phyloP scores from a whole-genome alignment of 768 basidiomycete species.

The Dentipellis fragilis region DNA sequence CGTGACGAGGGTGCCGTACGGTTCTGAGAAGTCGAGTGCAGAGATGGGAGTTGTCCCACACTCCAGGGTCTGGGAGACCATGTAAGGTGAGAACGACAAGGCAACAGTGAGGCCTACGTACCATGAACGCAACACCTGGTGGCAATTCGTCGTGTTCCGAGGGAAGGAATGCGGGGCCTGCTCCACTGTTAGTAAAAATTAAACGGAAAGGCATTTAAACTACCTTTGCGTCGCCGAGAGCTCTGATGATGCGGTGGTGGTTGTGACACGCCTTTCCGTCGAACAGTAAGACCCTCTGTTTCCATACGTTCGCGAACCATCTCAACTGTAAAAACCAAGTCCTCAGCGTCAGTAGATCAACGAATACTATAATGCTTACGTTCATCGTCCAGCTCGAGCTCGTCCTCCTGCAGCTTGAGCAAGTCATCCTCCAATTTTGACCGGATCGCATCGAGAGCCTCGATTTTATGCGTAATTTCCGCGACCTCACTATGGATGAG shows the following conservation, averaged over 20 bases:
- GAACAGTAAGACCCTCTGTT: constrained; percentile 46
- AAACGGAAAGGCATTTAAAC: not conserved
- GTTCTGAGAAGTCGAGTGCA: constrained; percentile 91
- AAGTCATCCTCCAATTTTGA: constrained; percentile 74
- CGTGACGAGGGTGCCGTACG: constrained; percentile 88
- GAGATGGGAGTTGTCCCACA: constrained; percentile 76
- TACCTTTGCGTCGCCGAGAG: constrained; percentile 65
- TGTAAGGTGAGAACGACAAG: constrained; percentile 6
- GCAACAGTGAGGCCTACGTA: constrained; percentile 21
- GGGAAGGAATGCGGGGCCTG: constrained; percentile 91
- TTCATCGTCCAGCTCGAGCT: constrained; percentile 94
- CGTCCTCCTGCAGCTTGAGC: constrained; percentile 85
- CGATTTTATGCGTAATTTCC: constrained; percentile 87
- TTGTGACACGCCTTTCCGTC: constrained; percentile 20
- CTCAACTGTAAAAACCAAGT: constrained; percentile 46
- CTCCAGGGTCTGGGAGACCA: constrained; percentile 58
- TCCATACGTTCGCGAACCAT: constrained; percentile 81
- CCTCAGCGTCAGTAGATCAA: not conserved
- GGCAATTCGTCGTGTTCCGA: constrained; percentile 97
- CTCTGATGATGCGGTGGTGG: constrained; percentile 40
- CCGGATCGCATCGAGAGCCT: constrained; percentile 71
- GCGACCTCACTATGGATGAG: constrained; percentile 79
- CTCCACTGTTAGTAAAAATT: not conserved
- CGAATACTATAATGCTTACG: constrained; percentile 36
- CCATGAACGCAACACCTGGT: constrained; percentile 94